Evolutionary conservation across 2,329 filamentous ascomycete genomes (phyloP), one percentile per base, ranked within the genome.

Genomic region (Colletotrichum gigasporum): DNA sequence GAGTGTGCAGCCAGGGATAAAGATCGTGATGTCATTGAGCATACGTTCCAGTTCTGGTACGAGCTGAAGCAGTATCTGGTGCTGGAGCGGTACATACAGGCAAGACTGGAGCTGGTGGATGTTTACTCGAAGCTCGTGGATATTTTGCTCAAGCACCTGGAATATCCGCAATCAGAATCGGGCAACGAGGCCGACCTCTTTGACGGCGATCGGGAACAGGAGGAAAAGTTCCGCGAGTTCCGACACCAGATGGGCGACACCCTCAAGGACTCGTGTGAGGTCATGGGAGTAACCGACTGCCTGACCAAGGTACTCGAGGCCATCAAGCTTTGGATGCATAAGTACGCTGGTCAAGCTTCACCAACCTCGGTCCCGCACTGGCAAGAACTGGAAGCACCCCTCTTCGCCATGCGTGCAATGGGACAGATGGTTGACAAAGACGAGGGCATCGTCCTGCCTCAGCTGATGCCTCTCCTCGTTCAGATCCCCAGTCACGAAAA

Each of bases 41-140:
- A 96, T 72, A 99, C 96, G 0, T 99, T 99, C 79, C 89, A 89
- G 69, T 98, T 99, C 80, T 99, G 96, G 96, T 98, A 96, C 75
- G 96, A 99, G 74, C 85, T 99, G 47, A 99, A 99, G 82, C 94
- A 97, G 76, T 97, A 97, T 75, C 84, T 99, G 48, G 94, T 94
- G 2, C 79, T 99, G 55, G 95, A 98, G 34, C 91, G 91, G 69
- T 99, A 97, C 75, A 91, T 92, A 53, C 87, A 94, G 71, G 91
- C 94, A 39, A 89, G 94, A 53, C 78, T 93, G 67, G 85, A 91
- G 71, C 87, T 93, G 58, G 84, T 92, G 34, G 92, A 96, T 69
- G 82, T 97, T 47, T 99, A 93, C 78, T 92, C 93, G 2, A 91
- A 91, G 74, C 84, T 99, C 37, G 94, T 99, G 63, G 95, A 98